These are phyloP conservation scores for Citrus unshiu DNA, from an alignment of 345 rosid genomes.

Conservation along the genomic window DNA sequence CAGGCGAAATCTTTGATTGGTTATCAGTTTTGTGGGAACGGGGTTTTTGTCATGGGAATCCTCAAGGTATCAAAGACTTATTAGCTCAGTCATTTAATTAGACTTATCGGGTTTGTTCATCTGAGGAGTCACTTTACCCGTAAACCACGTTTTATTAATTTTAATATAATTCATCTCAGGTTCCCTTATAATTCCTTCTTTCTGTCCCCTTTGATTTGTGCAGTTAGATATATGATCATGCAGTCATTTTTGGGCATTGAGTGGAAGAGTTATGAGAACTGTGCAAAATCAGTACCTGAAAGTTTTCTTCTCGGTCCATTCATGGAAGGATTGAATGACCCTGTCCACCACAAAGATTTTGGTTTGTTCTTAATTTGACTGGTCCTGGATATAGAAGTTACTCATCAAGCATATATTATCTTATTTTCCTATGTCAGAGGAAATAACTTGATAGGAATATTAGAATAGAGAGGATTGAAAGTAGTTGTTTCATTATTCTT, in stretches of 20 bases:
- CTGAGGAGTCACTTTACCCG: background rate
- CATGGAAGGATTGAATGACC: slow-evolving; percentile 82
- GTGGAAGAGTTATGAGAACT: slow-evolving; percentile 56
- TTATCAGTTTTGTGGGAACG: slow-evolving; percentile 78
- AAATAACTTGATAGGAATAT: background rate
- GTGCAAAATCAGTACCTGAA: slow-evolving; percentile 61
- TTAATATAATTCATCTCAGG: background rate
- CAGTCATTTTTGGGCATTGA: slow-evolving; percentile 78
- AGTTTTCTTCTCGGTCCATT: slow-evolving; percentile 80
- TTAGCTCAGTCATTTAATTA: slow-evolving; percentile 11
- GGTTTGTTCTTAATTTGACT: slow-evolving; percentile 48
- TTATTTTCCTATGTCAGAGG: background rate
- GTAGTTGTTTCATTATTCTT: background rate
- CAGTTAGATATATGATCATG: slow-evolving; percentile 96
- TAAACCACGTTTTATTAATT: background rate
- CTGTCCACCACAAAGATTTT: slow-evolving; percentile 83
- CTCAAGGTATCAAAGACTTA: slow-evolving; percentile 59
- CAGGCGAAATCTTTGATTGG: slow-evolving; percentile 62
- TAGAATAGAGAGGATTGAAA: background rate
- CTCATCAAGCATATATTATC: slow-evolving; percentile 3
- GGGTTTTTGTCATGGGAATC: slow-evolving; percentile 87
- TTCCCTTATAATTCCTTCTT: background rate
- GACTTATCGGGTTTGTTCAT: background rate
- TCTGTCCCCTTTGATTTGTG: slow-evolving; percentile 19
- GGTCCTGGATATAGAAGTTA: background rate